Conservation (phyloP, 495 filamentous ascomycete genomes). For the Penicillium bovifimosum region DNA sequence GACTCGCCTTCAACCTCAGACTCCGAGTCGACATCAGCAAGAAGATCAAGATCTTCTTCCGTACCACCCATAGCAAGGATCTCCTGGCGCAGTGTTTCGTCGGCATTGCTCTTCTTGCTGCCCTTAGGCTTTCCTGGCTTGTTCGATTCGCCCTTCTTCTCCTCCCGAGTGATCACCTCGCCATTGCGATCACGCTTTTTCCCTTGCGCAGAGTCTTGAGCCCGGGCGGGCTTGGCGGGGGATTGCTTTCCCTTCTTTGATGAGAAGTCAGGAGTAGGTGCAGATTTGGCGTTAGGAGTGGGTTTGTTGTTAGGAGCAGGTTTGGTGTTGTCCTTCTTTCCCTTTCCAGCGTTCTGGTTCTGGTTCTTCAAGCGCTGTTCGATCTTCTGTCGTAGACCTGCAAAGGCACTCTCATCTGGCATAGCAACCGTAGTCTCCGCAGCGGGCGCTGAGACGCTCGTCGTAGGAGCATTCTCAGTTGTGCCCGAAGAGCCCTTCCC, state of each 20-base stretch:
- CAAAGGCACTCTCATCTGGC: constrained; percentile 56
- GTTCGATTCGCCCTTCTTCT: constrained; percentile 26
- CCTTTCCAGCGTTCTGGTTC: constrained; percentile 39
- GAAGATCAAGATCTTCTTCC: constrained; percentile 64
- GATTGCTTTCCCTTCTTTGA: constrained; percentile 26
- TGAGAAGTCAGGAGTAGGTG: constrained; percentile 13
- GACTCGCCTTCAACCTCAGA: constrained; percentile 48
- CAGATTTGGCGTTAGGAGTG: neutral
- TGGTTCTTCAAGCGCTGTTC: constrained; percentile 48
- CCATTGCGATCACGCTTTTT: constrained; percentile 49
- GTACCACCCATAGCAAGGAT: constrained; percentile 73
- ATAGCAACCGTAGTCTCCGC: constrained; percentile 25
- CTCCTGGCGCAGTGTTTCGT: constrained; percentile 56
- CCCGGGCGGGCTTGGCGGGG: constrained; percentile 23
- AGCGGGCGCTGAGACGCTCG: constrained; percentile 14
- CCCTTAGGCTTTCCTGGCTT: constrained; percentile 22
- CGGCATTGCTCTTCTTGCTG: constrained; percentile 16
- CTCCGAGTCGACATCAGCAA: constrained; percentile 57
- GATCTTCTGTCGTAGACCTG: constrained; percentile 59
- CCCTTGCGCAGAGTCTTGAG: constrained; percentile 30
- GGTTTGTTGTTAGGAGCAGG: neutral
- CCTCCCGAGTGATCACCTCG: constrained; percentile 39
- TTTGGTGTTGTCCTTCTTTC: constrained; percentile 43
- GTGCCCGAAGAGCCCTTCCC: constrained; percentile 38
- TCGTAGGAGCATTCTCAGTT: constrained; percentile 17